phyloP scores from a whole-genome alignment of 257 asterid species.

The Penstemon davidsonii region DNA sequence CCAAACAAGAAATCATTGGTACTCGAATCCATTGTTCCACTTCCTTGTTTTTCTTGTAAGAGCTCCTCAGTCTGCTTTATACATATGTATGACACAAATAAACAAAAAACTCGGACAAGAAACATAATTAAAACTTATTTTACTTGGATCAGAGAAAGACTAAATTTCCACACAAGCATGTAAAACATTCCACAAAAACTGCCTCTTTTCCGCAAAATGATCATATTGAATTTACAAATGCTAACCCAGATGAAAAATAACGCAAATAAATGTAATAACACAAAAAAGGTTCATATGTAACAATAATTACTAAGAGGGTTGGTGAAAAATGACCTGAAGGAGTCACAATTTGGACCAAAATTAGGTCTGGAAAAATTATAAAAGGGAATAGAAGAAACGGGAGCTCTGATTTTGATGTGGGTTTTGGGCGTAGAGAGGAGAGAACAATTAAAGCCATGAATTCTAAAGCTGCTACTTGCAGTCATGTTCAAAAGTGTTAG shows the following conservation, averaged over 20 bases:
- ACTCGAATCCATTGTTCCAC: constrained; percentile 28
- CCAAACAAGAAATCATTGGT: constrained; percentile 48
- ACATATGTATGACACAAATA: constrained; percentile 3
- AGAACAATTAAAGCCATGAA: constrained; percentile 18
- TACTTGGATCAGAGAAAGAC: neutral
- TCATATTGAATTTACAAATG: neutral
- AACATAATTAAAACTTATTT: constrained; percentile 2
- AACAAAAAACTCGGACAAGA: neutral
- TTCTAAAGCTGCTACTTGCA: constrained; percentile 32
- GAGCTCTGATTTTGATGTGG: constrained; percentile 23
- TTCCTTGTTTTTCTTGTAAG: constrained; percentile 31
- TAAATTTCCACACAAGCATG: neutral
- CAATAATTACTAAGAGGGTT: constrained; percentile 5
- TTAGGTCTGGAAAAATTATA: constrained; percentile 29
- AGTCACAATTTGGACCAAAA: constrained; percentile 21
- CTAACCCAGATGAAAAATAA: constrained; percentile 12
- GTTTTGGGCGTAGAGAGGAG: constrained; percentile 18
- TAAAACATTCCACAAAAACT: neutral
- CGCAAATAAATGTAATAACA: constrained; percentile 6
- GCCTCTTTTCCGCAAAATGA: neutral
- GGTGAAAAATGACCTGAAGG: constrained; percentile 36
- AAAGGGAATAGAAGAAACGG: constrained; percentile 29
- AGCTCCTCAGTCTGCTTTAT: constrained; percentile 47
- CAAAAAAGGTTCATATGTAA: neutral
- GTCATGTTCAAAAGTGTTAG: constrained; percentile 30